phyloP scores from a whole-genome alignment of 1,284 basidiomycete species.

The Rhodofomes roseus region DNA sequence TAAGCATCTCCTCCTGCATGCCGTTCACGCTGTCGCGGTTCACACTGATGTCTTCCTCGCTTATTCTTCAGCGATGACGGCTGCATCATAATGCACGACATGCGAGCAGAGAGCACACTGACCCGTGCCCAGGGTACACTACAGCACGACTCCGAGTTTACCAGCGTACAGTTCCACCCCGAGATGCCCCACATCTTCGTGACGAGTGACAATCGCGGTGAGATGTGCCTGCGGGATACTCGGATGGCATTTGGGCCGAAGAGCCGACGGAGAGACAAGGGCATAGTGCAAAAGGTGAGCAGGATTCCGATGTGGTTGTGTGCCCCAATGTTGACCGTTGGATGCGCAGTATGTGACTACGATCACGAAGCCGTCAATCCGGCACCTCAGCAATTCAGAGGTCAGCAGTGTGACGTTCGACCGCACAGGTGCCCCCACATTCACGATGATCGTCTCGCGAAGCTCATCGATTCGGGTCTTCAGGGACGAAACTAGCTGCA shows the following conservation, averaged over 20 bases:
- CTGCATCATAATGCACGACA: constrained; percentile 56
- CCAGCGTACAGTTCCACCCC: constrained; percentile 62
- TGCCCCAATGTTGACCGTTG: not conserved
- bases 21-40: not conserved
- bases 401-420: constrained; percentile 65
- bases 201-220: constrained; percentile 54
- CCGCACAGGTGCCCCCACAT: constrained; percentile 45
- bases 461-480: not conserved
- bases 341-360: constrained; percentile 58
- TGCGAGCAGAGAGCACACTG: constrained; percentile 31
- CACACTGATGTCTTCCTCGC: not conserved
- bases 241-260: constrained; percentile 69
- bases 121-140: constrained; percentile 45
- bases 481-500: constrained; percentile 59
- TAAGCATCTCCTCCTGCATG: constrained; percentile 20
- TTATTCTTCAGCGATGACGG: constrained; percentile 58
- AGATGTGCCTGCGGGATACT: constrained; percentile 64
- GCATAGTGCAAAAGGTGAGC: constrained; percentile 49
- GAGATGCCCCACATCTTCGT: constrained; percentile 61
- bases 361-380: constrained; percentile 40
- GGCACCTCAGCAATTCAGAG: constrained; percentile 53
- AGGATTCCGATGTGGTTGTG: not conserved
- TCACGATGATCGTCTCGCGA: constrained; percentile 5
- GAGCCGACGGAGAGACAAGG: constrained; percentile 39
- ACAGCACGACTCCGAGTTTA: constrained; percentile 51